Evolutionary conservation across 371 early-diverging fungal species (phyloP), one percentile per base, ranked within the genome.

Genomic region (Chytridium lagenaria): DNA sequence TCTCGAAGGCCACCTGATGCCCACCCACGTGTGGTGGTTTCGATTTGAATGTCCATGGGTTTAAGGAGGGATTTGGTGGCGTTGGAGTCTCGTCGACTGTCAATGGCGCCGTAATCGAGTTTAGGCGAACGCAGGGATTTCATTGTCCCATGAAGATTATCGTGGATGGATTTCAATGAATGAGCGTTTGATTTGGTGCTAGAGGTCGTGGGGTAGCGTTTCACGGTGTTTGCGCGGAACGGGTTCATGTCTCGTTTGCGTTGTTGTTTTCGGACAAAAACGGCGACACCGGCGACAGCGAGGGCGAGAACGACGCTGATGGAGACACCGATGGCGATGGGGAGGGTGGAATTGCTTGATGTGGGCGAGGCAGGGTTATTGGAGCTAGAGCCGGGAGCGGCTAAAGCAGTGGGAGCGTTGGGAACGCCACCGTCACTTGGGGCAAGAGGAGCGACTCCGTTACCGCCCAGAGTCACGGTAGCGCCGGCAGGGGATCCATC

Each of bases 31-130:
- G 55, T 55, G 5, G 55, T 55, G 5, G 30, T 28, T 26, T 55
- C 55, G 55, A 55, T 55, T 28, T 55, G 55, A 28, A 55, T 55
- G 55, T 55, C 55, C 16, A 55, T 10, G 10, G 26, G 55, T 10
- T n/a, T n/a, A n/a, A n/a, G n/a, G n/a, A n/a, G n/a, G n/a, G n/a
- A n/a, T n/a, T n/a, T n/a, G n/a, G n/a, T n/a, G n/a, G n/a, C n/a
- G n/a, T n/a, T n/a, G n/a, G n/a, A n/a, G n/a, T n/a, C n/a, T n/a
- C n/a, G n/a, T n/a, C n/a, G n/a, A n/a, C n/a, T n/a, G n/a, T n/a
- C n/a, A n/a, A n/a, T n/a, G n/a, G n/a, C n/a, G n/a, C n/a, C n/a
- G n/a, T n/a, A n/a, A n/a, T n/a, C n/a, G n/a, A n/a, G n/a, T n/a
- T n/a, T n/a, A n/a, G n/a, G n/a, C n/a, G n/a, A n/a, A n/a, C n/a